Evolutionary conservation across 1,139 yeast genomes (phyloP).

Genomic region (Nakaseomyces kungkrabaensis): DNA sequence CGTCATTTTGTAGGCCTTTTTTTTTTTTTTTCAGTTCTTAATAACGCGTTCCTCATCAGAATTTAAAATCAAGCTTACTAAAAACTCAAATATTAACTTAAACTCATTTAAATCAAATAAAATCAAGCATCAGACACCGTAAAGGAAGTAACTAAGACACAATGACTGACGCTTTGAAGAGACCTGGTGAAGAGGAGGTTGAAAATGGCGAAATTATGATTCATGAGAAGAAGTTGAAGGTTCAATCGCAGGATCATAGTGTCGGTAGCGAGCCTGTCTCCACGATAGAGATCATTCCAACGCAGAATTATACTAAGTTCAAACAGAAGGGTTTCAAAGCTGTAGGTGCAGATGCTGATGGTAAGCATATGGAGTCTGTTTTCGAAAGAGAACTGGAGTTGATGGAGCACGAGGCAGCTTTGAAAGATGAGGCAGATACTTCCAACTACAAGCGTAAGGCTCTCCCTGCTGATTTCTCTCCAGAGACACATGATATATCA

Average conservation of each 20-base stretch:
- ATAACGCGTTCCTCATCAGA: too few species aligned
- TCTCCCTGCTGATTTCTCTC: slow-evolving; percentile 40
- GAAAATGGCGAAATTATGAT: slow-evolving; percentile 8
- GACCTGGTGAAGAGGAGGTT: slow-evolving; percentile 20
- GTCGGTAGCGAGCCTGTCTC: slow-evolving; percentile 30
- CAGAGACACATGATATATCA: slow-evolving; percentile 42
- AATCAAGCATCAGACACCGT: too few species aligned
- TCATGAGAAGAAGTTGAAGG: slow-evolving; percentile 22
- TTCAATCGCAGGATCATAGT: slow-evolving; percentile 25
- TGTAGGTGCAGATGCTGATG: slow-evolving; percentile 20
- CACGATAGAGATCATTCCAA: slow-evolving; percentile 27
- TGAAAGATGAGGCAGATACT: slow-evolving; percentile 15
- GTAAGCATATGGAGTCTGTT: slow-evolving; percentile 37
- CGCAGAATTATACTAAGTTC: slow-evolving; percentile 22
- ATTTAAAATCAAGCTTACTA: too few species aligned
- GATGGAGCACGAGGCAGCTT: slow-evolving; percentile 39
- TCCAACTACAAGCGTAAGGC: slow-evolving; percentile 39
- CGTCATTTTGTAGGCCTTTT: too few species aligned
- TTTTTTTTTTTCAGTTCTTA: too few species aligned
- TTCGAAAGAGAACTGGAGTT: slow-evolving; percentile 56
- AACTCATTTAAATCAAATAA: too few species aligned
- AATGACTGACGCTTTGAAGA: slow-evolving; percentile 13
- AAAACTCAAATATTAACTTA: too few species aligned
- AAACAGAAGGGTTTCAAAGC: slow-evolving; percentile 25
- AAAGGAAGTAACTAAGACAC: too few species aligned